Base-by-base conservation (phyloP, 257 asterid genomes). In the Fraxinus anomala region DNA sequence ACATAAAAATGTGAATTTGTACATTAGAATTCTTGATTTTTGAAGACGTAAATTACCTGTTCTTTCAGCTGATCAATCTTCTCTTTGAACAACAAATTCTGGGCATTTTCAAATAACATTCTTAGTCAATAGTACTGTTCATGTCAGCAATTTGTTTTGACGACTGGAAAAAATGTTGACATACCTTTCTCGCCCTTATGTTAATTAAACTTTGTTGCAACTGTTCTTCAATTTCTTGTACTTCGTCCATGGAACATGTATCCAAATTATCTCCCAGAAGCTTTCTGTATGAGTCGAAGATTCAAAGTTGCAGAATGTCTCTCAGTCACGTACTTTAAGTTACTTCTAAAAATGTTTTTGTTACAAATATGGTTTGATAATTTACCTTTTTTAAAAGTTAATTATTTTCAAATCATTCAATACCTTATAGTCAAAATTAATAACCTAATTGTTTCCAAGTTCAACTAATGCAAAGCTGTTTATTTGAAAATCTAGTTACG, bases 171-270 rank as follows among this genome's bases (percentile, higher is more conserved):
- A 3, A 17, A 24, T 13, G 68, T 63, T 16, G 61, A 7, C 26
- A 26, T 84, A 88, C 95, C 95, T 90, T 90, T 73, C 86, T 85
- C 17, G 82, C 83, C 73, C 88, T 79, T 61, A 90, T 83, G 39
- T 74, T 85, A 71, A 80, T 79, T 72, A 90, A 72, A 80, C 95
- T 88, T 85, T 24, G 66, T 65, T 82, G 86, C 87, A 88, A 77
- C 75, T 88, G 87, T 66, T 24, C 73, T 83, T 90, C 88, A 26
- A 88, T 65, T 56, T 81, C 77, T 47, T 78, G 82, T 72, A 90
- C 73, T 67, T 90, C 92, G 49, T 72, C 87, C 37, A 66, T 11
- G 24, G 88, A 83, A 49, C 84, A 81, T 67, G 87, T 81, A 56
- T 80, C 89, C 59, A 84, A 68, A 72, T 77, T 74, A 21, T 88